Conservation (phyloP, 345 rosid species). For the Brassica nigra region DNA sequence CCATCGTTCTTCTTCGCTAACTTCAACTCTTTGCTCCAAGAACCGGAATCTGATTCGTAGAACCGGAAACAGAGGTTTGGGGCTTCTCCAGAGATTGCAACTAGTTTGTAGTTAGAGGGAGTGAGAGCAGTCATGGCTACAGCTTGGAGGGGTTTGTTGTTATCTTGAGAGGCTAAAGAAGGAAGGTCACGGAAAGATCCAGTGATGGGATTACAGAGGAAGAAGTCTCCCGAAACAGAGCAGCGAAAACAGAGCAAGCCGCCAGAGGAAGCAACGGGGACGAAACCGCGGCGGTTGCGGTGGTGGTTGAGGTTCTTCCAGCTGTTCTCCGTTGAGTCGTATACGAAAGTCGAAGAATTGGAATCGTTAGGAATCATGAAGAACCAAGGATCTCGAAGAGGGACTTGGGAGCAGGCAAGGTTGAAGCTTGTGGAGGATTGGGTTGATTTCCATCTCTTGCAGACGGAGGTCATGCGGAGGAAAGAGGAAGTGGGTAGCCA, state of each 20-base stretch:
- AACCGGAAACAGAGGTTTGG: conserved; percentile 55
- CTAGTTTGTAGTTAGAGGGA: conserved; percentile 53
- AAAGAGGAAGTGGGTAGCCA: conserved; percentile 77
- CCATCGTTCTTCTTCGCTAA: conserved; percentile 53
- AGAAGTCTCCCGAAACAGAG: conserved; percentile 47
- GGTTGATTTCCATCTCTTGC: conserved; percentile 84
- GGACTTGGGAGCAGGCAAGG: conserved; percentile 73
- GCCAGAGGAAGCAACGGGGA: conserved; percentile 81
- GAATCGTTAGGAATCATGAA: conserved; percentile 57
- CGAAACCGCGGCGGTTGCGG: conserved; percentile 38
- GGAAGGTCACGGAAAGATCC: conserved; percentile 60
- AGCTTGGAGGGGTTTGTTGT: conserved; percentile 58
- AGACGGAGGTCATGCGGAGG: conserved; percentile 66
- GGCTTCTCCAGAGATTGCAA: conserved; percentile 66
- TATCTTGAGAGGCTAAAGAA: conserved; percentile 29
- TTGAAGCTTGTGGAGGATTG: conserved; percentile 68
- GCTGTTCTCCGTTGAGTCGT: conserved; percentile 62
- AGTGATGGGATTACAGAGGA: conserved; percentile 66
- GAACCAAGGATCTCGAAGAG: conserved; percentile 82
- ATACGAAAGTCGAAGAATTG: conserved; percentile 52
- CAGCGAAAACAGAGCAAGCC: conserved; percentile 70
- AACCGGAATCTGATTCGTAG: conserved; percentile 51
- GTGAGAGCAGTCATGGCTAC: conserved; percentile 56
- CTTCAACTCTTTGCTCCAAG: conserved; percentile 50
- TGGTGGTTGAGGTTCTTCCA: conserved; percentile 63